Evolutionary conservation across 1,284 basidiomycete species (phyloP).

Genomic region (Trichosporon coremiiforme): DNA sequence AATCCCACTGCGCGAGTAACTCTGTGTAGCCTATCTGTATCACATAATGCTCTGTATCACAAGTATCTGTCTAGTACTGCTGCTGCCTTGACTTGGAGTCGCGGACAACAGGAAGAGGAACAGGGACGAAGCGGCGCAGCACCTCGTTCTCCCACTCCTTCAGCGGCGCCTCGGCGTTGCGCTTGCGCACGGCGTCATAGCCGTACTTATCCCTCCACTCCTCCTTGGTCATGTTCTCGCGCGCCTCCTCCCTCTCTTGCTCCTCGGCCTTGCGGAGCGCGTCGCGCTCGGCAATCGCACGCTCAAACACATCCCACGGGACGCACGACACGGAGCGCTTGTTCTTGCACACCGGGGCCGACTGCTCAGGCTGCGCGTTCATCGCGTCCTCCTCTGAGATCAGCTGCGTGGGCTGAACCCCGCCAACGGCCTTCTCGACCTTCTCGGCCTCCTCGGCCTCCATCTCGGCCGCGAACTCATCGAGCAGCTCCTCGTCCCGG

Average conservation of each 20-base stretch:
- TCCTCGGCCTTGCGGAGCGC: slow-evolving; percentile 57
- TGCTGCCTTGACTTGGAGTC: slow-evolving; percentile 28
- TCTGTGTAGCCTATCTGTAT: neutral
- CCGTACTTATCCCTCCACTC: slow-evolving; percentile 38
- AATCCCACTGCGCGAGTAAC: slow-evolving; percentile 21
- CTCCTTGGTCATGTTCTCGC: slow-evolving; percentile 48
- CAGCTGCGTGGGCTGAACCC: neutral
- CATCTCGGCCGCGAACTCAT: slow-evolving; percentile 32
- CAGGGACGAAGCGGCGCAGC: slow-evolving; percentile 46
- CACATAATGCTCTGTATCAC: slow-evolving; percentile 9
- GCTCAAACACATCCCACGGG: slow-evolving; percentile 75
- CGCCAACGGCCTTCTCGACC: slow-evolving; percentile 15
- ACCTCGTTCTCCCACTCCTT: slow-evolving; percentile 55
- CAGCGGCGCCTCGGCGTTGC: slow-evolving; percentile 38
- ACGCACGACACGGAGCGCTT: slow-evolving; percentile 60
- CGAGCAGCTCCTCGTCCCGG: slow-evolving; percentile 39
- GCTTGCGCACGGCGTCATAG: slow-evolving; percentile 63
- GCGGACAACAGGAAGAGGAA: slow-evolving; percentile 39
- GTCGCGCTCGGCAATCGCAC: slow-evolving; percentile 60
- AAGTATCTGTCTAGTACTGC: neutral
- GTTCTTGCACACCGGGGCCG: slow-evolving; percentile 6
- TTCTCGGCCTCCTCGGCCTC: slow-evolving; percentile 31
- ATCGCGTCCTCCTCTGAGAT: slow-evolving; percentile 12
- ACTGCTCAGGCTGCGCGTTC: neutral
- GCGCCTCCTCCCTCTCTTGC: slow-evolving; percentile 51